Percentiles rank a stretch among this genome's conserved stretches.
Conservation (phyloP, 1,139 yeast species). For the Pichia sp. region DNA sequence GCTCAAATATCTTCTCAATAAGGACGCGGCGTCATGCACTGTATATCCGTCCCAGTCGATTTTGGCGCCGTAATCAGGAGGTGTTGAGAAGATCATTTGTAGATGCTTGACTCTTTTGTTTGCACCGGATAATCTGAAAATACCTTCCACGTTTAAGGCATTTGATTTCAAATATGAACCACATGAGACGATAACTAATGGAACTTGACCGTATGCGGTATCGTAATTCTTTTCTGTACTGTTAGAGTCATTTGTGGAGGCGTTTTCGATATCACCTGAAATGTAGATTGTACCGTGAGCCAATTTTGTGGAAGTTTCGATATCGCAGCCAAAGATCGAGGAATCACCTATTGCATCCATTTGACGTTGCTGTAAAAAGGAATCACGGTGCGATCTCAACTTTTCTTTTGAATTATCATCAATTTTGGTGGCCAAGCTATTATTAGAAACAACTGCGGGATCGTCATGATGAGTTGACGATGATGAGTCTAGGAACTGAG, state of each 20-base stretch:
- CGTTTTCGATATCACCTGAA: slow-evolving; percentile 30
- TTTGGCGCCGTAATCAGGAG: slow-evolving; percentile 88
- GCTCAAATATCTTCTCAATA: slow-evolving; percentile 80
- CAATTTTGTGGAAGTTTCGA: slow-evolving; percentile 64
- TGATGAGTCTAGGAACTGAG: slow-evolving; percentile 23
- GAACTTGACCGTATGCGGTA: slow-evolving; percentile 74
- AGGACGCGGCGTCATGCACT: slow-evolving; percentile 97
- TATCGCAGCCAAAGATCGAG: slow-evolving; percentile 81
- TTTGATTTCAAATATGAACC: slow-evolving; percentile 81
- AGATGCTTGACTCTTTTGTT: slow-evolving; percentile 84
- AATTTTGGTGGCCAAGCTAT: not conserved
- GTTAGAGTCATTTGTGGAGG: not conserved
- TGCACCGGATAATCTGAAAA: slow-evolving; percentile 92
- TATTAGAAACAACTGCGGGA: not conserved
- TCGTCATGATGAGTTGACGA: slow-evolving; percentile 7
- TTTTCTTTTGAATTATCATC: slow-evolving; percentile 18
- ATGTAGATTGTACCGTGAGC: slow-evolving; percentile 78
- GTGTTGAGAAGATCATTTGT: slow-evolving; percentile 77
- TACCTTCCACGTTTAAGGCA: slow-evolving; percentile 80
- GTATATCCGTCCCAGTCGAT: slow-evolving; percentile 91
- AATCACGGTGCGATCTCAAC: slow-evolving; percentile 55
- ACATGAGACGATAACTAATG: slow-evolving; percentile 93
- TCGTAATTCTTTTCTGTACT: slow-evolving; percentile 23
- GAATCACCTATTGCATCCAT: slow-evolving; percentile 38
- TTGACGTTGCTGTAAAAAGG: slow-evolving; percentile 43